Conservation (phyloP, 2,329 filamentous ascomycete species). For the Fusarium oxysporum region DNA sequence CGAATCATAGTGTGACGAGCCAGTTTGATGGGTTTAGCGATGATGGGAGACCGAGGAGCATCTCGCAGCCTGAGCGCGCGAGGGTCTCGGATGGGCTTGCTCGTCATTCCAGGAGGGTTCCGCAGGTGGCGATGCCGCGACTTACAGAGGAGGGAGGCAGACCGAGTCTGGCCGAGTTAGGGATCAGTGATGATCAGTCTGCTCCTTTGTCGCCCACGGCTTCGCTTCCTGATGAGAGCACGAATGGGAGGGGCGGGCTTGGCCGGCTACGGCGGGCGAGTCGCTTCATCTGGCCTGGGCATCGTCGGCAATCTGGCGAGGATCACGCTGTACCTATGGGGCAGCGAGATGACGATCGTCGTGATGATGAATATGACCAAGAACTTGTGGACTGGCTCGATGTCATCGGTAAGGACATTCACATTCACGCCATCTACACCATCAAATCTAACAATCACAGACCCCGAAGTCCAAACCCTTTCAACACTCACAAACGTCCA, state of each 20-base stretch:
- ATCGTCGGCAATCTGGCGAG: conserved; percentile 13
- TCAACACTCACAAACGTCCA: conserved; percentile 90
- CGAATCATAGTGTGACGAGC: conserved; percentile 16
- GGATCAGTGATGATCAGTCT: conserved; percentile 24
- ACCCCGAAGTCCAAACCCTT: conserved; percentile 85
- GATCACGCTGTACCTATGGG: conserved; percentile 1
- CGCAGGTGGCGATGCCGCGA: conserved; percentile 52
- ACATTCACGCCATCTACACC: background rate
- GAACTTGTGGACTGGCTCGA: conserved; percentile 56
- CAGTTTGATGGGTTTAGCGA: conserved; percentile 21
- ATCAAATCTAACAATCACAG: conserved; percentile 55
- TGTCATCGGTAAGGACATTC: conserved; percentile 50
- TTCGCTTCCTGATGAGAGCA: conserved; percentile 45
- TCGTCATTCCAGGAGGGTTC: conserved; percentile 48
- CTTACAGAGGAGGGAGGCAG: conserved; percentile 54
- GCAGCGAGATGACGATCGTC: conserved; percentile 11
- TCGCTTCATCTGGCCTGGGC: conserved; percentile 45
- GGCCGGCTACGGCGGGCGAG: conserved; percentile 39
- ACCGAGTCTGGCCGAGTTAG: conserved; percentile 52
- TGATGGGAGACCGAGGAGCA: conserved; percentile 49
- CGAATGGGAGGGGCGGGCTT: background rate
- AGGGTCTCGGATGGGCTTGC: conserved; percentile 37
- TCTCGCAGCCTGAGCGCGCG: conserved; percentile 51
- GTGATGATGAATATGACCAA: conserved; percentile 53
- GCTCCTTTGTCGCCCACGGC: conserved; percentile 42